These are phyloP conservation scores for Kalmanozyma brasiliensis DNA, from an alignment of 1,284 basidiomycete species.

Conservation along the genomic window DNA sequence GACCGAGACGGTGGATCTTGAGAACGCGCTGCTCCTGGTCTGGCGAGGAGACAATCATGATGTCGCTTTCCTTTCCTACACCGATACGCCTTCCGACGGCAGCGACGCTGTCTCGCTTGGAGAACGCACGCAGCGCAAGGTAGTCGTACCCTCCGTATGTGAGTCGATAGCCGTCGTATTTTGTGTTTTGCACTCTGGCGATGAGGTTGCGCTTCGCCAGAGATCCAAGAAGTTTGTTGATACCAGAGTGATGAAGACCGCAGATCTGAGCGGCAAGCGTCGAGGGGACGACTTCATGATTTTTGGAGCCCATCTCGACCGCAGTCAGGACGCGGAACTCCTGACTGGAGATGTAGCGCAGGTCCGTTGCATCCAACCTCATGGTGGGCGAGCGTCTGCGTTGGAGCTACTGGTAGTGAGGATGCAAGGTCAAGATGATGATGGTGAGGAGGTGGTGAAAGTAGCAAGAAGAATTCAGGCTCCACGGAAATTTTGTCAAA, in stretches of 20 bases:
- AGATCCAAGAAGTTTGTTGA: constrained; percentile 89
- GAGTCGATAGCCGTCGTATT: constrained; percentile 95
- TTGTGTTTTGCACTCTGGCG: constrained; percentile 87
- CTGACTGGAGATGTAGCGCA: constrained; percentile 89
- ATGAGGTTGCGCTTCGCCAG: constrained; percentile 92
- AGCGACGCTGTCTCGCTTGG: constrained; percentile 72
- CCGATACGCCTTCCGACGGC: constrained; percentile 94
- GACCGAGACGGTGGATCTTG: constrained; percentile 91
- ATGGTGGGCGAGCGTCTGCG: constrained; percentile 66
- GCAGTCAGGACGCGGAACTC: constrained; percentile 95
- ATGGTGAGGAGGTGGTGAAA: background rate
- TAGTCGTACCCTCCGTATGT: constrained; percentile 98
- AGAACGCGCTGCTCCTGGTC: constrained; percentile 87
- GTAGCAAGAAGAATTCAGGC: background rate
- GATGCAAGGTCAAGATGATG: background rate
- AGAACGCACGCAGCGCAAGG: constrained; percentile 90
- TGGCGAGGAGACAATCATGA: constrained; percentile 88
- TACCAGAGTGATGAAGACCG: constrained; percentile 86
- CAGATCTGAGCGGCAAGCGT: constrained; percentile 89
- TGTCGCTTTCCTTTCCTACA: constrained; percentile 97
- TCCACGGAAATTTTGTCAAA: no score
- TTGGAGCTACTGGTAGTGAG: background rate
- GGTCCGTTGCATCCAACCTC: constrained; percentile 94
- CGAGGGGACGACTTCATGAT: constrained; percentile 94
- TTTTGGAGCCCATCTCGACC: constrained; percentile 97